Base-by-base conservation (phyloP, 148 eudicot species). In the Drosera capensis region DNA sequence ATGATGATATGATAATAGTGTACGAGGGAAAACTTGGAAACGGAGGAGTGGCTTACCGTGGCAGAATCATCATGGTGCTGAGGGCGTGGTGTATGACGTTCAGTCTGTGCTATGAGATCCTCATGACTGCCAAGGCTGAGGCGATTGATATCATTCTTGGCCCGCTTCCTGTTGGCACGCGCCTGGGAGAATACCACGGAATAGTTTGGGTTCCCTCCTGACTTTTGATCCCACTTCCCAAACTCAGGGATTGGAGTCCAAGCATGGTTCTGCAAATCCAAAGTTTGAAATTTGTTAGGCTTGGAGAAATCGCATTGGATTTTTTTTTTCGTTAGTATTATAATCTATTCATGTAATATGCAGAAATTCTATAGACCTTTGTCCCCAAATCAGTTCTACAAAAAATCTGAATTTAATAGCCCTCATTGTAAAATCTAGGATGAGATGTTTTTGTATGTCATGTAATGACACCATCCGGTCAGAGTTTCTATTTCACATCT, bases 161-260 rank as follows among this genome's bases (percentile, higher is more conserved):
- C 24, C 20, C 11, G 22, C 29, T 30, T 47, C 36, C 30, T 47
- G 36, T 47, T 47, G 22, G 38, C 37, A 8, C 51, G 51, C 12
- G 39, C 51, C 11, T 18, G 15, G 2, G 51, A 47, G 16, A 47
- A 47, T 15, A 29, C 51, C 20, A 19, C 8, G 12, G 51, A 47
- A 37, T 47, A 47, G 20, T 47, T 47, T 22, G 39, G 17, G 5
- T 47, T 8, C 5, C 21, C 51, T 26, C 22, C 51, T n/a, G 28
- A 25, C 9, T 46, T 3, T 8, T 43, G 23, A 3, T 47, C 51
- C 51, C 51, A 47, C 36, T 35, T 35, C 29, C 51, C 51, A 20
- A 47, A 47, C 30, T 47, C 22, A 28, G 51, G 51, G 13, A 47
- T 37, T 0, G 39, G 7, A n/a, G 2, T 29, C 37, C 51, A 4